These are phyloP conservation scores for Cucurbita argyrosperma DNA, from an alignment of 306 rosid genomes.

Conservation along the genomic window DNA sequence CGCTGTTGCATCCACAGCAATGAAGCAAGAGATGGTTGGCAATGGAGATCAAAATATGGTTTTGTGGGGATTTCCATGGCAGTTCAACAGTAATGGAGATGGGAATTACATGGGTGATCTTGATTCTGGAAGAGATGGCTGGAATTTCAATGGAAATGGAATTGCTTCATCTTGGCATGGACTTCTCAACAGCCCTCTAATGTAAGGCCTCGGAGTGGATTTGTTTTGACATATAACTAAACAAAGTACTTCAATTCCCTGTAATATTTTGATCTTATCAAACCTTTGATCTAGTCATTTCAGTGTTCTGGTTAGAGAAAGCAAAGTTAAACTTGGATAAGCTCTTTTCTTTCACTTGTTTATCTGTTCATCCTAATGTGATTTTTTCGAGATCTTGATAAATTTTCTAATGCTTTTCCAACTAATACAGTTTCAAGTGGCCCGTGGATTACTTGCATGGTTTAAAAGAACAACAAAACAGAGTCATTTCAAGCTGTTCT, in stretches of 20 bases:
- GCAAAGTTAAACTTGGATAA: constrained; percentile 2
- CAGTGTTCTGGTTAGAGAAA: constrained; percentile 1
- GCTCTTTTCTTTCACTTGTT: background rate
- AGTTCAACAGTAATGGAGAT: constrained; percentile 34
- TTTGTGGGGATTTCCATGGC: constrained; percentile 89
- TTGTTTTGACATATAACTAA: background rate
- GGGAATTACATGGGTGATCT: constrained; percentile 31
- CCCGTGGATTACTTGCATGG: background rate
- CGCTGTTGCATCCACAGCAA: constrained; percentile 34
- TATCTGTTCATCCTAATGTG: background rate
- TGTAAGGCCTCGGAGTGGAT: constrained; percentile 24
- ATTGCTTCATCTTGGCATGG: constrained; percentile 72
- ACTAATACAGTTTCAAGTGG: background rate
- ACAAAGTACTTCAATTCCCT: constrained; percentile 1
- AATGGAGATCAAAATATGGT: constrained; percentile 33
- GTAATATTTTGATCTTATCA: background rate
- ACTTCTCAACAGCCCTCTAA: constrained; percentile 72
- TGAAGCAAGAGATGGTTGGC: constrained; percentile 59
- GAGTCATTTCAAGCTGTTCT: background rate
- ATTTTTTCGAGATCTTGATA: background rate
- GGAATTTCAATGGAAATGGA: constrained; percentile 53
- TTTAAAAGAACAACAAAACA: background rate
- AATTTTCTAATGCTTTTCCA: background rate
- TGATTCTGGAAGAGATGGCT: constrained; percentile 59
- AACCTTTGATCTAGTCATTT: background rate